Evolutionary conservation across 1,139 yeast genomes (phyloP), one percentile per base, ranked within the genome.

Genomic region (Hanseniaspora gamundiae): DNA sequence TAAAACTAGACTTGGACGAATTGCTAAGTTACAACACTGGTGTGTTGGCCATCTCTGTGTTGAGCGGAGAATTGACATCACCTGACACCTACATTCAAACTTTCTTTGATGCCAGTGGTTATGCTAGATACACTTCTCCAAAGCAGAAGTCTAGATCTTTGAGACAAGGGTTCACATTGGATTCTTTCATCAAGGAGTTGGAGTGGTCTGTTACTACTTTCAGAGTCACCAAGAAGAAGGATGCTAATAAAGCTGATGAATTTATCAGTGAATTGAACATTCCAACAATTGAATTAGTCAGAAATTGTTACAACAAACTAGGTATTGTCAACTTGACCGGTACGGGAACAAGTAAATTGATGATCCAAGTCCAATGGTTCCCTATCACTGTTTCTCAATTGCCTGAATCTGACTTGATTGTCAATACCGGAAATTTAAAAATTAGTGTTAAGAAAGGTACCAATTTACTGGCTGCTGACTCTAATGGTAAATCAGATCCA

Each of bases 401-500:
- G 42, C 94, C 94, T 47, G 75, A 77, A 14, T 74, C 75, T 45
- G 98, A 91, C 62, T 70, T 83, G 42, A 74, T 79, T 50, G 73
- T 80, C 44, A 84, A 87, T 59, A 71, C 79, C 50, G 99, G 99
- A 60, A 68, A 67, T 29, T 65, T 88, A 50, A 69, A 71, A n/a
- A 70, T 87, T 29, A 75, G 73, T 33, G 71, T 84, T 13, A 52
- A 78, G 42, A 70, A 70, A 45, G 97, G 93, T 2, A 71, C 71
- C n/a, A 75, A 75, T 43, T 71, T 93, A 49, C 74, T 81, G 42
- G 71, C 95, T 13, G 93, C 91, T 22, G 99, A 91, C 62, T 69
- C 85, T 24, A 80, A 82, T 52, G 97, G 97, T 45, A 82, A 81
- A 59, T 85, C 95, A 8, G 99, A 91, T 64, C 99, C 99, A 48